These are phyloP conservation scores for Vitis vinifera DNA, from an alignment of 164 flowering plant genomes.

Conservation along the genomic window DNA sequence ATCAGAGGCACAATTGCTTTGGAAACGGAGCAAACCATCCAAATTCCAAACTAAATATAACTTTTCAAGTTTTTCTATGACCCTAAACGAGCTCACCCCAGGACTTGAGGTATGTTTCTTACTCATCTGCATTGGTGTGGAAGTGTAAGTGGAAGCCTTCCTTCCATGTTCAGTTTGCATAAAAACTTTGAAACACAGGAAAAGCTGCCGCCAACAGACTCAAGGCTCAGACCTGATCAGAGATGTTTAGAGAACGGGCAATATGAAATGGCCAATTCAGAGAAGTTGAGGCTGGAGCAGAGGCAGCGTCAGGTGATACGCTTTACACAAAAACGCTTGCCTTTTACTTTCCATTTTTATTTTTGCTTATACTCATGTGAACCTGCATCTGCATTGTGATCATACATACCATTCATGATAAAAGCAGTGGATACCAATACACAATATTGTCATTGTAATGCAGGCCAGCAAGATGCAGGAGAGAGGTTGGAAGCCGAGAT, in stretches of 20 bases:
- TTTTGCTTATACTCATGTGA: no score
- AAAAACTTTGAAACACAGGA: conserved; percentile 30
- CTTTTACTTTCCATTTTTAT: no score
- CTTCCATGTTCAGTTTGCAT: not conserved
- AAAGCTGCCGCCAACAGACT: conserved; percentile 58
- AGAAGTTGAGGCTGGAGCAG: conserved; percentile 57
- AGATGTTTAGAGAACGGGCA: conserved; percentile 52
- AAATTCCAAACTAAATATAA: conserved; percentile 43
- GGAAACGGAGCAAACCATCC: conserved; percentile 46
- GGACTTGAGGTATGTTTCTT: conserved; percentile 31
- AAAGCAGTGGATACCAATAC: no score
- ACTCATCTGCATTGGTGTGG: not conserved
- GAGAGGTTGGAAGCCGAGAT: conserved; percentile 72
- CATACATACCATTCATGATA: no score
- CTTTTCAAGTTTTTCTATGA: conserved; percentile 43
- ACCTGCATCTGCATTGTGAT: no score
- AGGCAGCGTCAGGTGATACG: conserved; percentile 39
- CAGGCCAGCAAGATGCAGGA: conserved; percentile 78
- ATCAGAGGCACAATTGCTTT: conserved; percentile 33
- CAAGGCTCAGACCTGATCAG: conserved; percentile 64
- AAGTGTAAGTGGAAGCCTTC: no score
- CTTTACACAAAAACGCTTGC: no score
- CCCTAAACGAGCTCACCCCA: conserved; percentile 46
- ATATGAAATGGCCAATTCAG: conserved; percentile 50
- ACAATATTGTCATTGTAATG: not conserved